Evolutionary conservation across 1,284 basidiomycete species (phyloP).

Genomic region (Ceratobasidium sp.): DNA sequence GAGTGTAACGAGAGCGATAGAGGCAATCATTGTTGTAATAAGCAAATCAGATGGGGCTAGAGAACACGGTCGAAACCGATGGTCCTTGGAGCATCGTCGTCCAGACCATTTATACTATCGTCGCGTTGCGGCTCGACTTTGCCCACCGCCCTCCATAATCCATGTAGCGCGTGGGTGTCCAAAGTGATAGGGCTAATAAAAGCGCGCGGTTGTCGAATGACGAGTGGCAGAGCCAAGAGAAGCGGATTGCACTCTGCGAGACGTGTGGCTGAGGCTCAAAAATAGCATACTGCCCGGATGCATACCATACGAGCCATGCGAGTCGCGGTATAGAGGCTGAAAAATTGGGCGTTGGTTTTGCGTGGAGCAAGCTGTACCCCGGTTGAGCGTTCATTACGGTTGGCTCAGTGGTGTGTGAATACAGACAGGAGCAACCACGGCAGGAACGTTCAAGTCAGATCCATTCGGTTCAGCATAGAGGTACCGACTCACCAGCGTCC

Average conservation of each 20-base stretch:
- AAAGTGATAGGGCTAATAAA: background rate
- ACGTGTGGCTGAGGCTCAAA: slow-evolving; percentile 22
- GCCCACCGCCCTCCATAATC: slow-evolving; percentile 11
- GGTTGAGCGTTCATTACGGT: background rate
- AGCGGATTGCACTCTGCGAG: slow-evolving; percentile 12
- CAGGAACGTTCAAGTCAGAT: background rate
- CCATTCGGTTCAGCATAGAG: background rate
- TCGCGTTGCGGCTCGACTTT: background rate
- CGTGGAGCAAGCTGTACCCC: background rate
- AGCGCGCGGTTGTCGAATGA: slow-evolving; percentile 19
- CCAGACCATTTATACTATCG: background rate
- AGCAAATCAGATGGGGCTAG: background rate
- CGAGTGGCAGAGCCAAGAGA: slow-evolving; percentile 13
- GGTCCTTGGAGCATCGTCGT: slow-evolving; percentile 2
- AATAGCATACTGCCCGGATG: slow-evolving; percentile 1
- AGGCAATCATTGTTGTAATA: slow-evolving; percentile 30
- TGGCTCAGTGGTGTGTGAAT: background rate
- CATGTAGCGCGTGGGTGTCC: slow-evolving; percentile 21
- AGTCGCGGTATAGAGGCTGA: background rate
- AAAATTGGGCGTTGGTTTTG: background rate
- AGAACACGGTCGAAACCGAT: slow-evolving; percentile 1
- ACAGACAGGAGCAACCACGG: background rate
- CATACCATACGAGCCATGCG: background rate
- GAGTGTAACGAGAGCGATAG: slow-evolving; percentile 31
- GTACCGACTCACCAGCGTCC: background rate